These are phyloP conservation scores for Colletotrichum gigasporum DNA, from an alignment of 2,329 filamentous ascomycete species.

Conservation along the genomic window DNA sequence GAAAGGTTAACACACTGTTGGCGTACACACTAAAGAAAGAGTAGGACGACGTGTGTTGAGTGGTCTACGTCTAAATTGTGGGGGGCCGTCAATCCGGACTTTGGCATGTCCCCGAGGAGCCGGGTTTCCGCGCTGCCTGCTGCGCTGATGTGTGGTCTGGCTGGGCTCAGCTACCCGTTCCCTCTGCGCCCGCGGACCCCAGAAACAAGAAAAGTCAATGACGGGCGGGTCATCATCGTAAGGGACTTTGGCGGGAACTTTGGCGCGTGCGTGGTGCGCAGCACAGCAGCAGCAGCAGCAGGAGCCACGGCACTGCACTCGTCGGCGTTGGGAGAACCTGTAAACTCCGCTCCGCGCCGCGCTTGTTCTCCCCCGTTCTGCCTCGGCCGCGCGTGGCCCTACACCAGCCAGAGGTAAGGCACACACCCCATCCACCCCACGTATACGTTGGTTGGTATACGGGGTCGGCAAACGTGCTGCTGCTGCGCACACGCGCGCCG, in stretches of 20 bases:
- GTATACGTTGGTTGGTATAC: too few relatives aligned
- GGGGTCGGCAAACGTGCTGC: too few relatives aligned
- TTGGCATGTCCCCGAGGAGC: slow-evolving; percentile 20
- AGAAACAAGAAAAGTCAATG: background rate
- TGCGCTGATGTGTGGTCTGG: background rate
- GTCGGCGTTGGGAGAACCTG: slow-evolving; percentile 8
- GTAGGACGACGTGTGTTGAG: too few relatives aligned
- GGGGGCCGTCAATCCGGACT: slow-evolving; percentile 3
- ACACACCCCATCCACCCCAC: too few relatives aligned
- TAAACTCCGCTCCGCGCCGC: slow-evolving; percentile 23
- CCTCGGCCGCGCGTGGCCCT: background rate
- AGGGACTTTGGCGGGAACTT: background rate
- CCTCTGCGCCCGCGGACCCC: background rate
- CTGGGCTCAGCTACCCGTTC: background rate
- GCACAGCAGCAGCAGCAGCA: too few relatives aligned
- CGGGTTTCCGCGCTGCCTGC: background rate
- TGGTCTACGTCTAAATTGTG: slow-evolving; percentile 6
- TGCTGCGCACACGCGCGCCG: background rate
- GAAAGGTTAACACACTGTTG: background rate
- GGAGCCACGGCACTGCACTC: too few relatives aligned
- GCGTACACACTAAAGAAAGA: background rate
- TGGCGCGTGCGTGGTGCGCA: background rate
- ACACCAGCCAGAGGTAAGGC: background rate
- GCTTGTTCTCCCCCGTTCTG: background rate
- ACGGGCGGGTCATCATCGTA: background rate